phyloP scores from a whole-genome alignment of 2,329 filamentous ascomycete species.

The Aspergillus thermomutatus region DNA sequence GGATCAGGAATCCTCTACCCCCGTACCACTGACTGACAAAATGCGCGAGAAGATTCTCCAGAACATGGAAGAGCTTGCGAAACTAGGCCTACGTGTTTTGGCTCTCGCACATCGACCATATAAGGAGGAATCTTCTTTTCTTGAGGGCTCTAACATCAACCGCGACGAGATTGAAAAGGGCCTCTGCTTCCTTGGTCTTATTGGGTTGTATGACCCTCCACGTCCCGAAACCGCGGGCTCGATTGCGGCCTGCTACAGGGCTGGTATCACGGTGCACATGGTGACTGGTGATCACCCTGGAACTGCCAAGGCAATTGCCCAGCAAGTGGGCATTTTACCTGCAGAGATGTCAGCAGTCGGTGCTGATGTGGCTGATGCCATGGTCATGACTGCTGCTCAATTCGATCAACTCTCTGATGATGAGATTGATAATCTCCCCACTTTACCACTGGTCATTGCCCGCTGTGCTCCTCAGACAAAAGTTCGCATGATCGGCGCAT shows the following conservation, averaged over 20 bases:
- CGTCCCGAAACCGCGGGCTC: conserved; percentile 73
- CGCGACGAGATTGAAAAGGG: conserved; percentile 64
- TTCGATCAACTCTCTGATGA: conserved; percentile 74
- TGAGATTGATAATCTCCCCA: conserved; percentile 62
- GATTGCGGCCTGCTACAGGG: conserved; percentile 66
- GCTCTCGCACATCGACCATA: conserved; percentile 53
- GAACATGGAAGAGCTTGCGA: conserved; percentile 67
- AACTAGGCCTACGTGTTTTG: conserved; percentile 66
- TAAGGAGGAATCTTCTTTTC: conserved; percentile 20
- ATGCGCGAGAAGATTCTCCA: conserved; percentile 56
- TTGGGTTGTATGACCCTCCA: conserved; percentile 82
- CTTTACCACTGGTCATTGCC: conserved; percentile 57
- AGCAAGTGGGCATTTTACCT: conserved; percentile 73
- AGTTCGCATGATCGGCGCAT: conserved; percentile 76
- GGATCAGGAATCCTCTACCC: conserved; percentile 34
- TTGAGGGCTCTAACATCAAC: no score
- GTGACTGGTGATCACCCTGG: conserved; percentile 78
- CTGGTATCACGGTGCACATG: conserved; percentile 79
- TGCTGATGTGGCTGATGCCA: conserved; percentile 59
- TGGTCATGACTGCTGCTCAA: conserved; percentile 72
- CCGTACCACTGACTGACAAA: conserved; percentile 50
- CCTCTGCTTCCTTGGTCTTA: conserved; percentile 72
- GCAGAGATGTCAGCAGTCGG: conserved; percentile 58
- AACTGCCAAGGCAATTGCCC: conserved; percentile 74
- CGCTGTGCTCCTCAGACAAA: conserved; percentile 63